Percentiles rank a stretch among this genome's conserved stretches.
Evolutionary conservation across 1,139 yeast species (phyloP).

Genomic region (Saccharomycopsis hybrid): DNA sequence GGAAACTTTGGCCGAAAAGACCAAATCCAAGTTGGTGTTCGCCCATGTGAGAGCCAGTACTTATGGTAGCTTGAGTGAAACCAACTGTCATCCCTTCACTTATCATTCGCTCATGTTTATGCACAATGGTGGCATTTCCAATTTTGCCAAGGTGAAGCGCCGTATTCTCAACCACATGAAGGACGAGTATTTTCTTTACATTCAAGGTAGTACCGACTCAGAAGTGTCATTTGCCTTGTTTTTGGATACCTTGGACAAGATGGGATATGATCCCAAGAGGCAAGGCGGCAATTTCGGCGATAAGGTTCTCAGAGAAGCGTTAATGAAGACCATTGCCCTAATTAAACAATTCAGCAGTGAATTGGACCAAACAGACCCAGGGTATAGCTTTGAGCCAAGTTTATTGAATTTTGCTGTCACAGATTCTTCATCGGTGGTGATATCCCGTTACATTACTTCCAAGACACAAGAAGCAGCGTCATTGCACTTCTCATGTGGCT

Average conservation of each 20-base stretch:
- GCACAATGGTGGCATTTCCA: conserved; percentile 93
- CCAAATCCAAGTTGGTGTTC: conserved; percentile 76
- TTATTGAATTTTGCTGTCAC: conserved; percentile 90
- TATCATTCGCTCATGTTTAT: conserved; percentile 85
- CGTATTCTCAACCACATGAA: conserved; percentile 62
- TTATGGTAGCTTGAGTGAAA: conserved; percentile 87
- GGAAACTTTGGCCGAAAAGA: conserved; percentile 79
- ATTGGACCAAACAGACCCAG: conserved; percentile 33
- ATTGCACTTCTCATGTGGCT: conserved; percentile 88
- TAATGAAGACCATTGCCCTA: conserved; percentile 64
- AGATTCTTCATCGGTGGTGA: conserved; percentile 85
- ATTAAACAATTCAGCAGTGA: conserved; percentile 64
- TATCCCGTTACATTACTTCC: conserved; percentile 83
- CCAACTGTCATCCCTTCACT: conserved; percentile 93
- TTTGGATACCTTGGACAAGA: conserved; percentile 63
- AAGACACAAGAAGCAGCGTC: conserved; percentile 94
- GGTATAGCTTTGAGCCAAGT: conserved; percentile 56
- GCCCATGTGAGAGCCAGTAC: conserved; percentile 97
- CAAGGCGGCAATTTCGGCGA: conserved; percentile 47
- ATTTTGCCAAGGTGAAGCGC: conserved; percentile 68
- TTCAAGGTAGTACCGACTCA: conserved; percentile 93
- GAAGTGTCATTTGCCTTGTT: conserved; percentile 92
- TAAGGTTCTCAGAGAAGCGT: conserved; percentile 55
- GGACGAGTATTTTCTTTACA: conserved; percentile 69
- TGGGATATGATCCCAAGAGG: conserved; percentile 67